phyloP scores from a whole-genome alignment of 495 filamentous ascomycete species.

The Xylaria nigripes region DNA sequence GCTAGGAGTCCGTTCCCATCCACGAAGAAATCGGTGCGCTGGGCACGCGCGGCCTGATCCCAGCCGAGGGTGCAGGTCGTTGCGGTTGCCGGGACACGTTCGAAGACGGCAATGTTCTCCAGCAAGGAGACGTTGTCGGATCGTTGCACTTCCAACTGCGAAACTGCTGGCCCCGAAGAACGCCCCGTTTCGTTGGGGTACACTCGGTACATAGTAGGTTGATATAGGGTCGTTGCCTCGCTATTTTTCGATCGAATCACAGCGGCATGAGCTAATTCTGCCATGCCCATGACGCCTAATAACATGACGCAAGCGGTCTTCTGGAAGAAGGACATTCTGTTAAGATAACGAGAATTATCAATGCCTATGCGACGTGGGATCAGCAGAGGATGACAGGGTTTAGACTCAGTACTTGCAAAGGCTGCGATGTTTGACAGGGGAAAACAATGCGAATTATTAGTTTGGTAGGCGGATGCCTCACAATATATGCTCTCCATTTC shows the following conservation, averaged over 20 bases:
- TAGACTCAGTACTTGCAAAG: too few species aligned
- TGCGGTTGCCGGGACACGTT: conserved; percentile 23
- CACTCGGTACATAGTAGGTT: conserved; percentile 39
- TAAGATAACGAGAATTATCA: too few species aligned
- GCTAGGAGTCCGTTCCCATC: conserved; percentile 21
- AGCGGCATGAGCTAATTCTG: background rate
- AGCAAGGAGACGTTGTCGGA: conserved; percentile 15
- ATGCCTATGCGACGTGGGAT: too few species aligned
- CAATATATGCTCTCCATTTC: too few species aligned
- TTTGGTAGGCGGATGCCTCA: too few species aligned
- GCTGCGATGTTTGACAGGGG: too few species aligned
- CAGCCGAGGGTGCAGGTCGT: conserved; percentile 27
- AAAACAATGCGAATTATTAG: too few species aligned
- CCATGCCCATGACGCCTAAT: background rate
- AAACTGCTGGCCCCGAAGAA: conserved; percentile 28
- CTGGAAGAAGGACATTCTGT: background rate
- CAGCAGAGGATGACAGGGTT: too few species aligned
- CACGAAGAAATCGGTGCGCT: conserved; percentile 26
- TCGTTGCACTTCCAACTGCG: conserved; percentile 22
- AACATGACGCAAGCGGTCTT: background rate
- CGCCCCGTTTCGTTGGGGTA: conserved; percentile 46
- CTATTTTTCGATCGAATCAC: conserved; percentile 31
- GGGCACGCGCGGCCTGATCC: conserved; percentile 22
- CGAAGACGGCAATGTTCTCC: conserved; percentile 29
- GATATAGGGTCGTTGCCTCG: conserved; percentile 43